phyloP scores from a whole-genome alignment of 2,329 filamentous ascomycete genomes.

The Zarea fungicola region DNA sequence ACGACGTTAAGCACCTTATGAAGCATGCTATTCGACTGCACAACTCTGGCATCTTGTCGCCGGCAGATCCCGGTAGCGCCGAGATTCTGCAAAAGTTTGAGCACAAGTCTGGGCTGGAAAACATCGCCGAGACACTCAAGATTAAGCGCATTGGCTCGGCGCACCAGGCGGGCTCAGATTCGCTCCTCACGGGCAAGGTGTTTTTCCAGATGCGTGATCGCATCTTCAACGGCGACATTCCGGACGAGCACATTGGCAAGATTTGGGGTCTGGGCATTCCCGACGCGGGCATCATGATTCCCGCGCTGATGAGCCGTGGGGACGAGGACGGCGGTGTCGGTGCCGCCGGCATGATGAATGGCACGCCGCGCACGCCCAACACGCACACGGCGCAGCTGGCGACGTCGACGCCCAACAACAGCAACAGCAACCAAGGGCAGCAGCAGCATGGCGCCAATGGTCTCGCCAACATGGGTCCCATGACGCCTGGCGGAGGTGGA shows the following conservation, averaged over 20 bases:
- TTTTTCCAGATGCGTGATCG: constrained; percentile 91
- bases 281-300: constrained; percentile 44
- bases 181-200: constrained; percentile 84
- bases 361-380: constrained; percentile 61
- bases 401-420: constrained; percentile 44
- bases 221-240: constrained; percentile 78
- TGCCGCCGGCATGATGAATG: constrained; percentile 31
- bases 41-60: constrained; percentile 57
- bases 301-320: constrained; percentile 30
- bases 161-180: constrained; percentile 92
- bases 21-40: constrained; percentile 75
- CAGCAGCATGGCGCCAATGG: constrained; percentile 52
- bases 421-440: too few relatives aligned
- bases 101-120: constrained; percentile 85
- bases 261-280: constrained; percentile 87
- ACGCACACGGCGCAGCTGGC: constrained; percentile 52
- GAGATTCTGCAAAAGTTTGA: constrained; percentile 82
- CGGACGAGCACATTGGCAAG: constrained; percentile 78
- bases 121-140: constrained; percentile 88
- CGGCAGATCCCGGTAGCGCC: constrained; percentile 57
- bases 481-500: constrained; percentile 72
- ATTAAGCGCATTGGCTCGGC: constrained; percentile 82
- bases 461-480: constrained; percentile 56
- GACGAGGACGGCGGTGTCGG: constrained; percentile 35
- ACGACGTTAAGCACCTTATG: constrained; percentile 96